Conservation (phyloP, 2,329 filamentous ascomycete species). For the Aspergillus quadrilineatus region DNA sequence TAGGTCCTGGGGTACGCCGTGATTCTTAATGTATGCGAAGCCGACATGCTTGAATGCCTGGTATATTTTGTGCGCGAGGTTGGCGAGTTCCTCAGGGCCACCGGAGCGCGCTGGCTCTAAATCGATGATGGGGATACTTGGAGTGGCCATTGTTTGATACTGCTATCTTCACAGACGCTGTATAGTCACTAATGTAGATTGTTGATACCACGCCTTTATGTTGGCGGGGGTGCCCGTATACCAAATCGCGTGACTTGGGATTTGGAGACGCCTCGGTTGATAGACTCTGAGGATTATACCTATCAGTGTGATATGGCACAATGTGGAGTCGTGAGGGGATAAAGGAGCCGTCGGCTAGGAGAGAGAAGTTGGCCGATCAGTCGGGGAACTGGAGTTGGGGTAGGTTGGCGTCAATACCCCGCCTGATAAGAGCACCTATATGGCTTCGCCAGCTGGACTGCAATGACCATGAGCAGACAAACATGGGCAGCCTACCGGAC, state of each 20-base stretch:
- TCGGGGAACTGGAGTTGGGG: background rate
- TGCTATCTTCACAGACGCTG: background rate
- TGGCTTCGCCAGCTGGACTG: background rate
- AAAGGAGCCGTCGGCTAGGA: background rate
- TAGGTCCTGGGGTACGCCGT: slow-evolving; percentile 3
- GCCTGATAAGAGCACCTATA: background rate
- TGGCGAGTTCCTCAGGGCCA: background rate
- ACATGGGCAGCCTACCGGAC: slow-evolving; percentile 4
- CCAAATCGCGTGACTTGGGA: background rate
- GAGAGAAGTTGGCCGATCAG: background rate
- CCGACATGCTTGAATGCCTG: slow-evolving; percentile 7
- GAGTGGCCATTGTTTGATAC: background rate
- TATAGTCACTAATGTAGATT: background rate
- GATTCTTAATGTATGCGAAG: slow-evolving; percentile 9
- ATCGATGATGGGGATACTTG: slow-evolving; percentile 8
- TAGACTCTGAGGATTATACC: background rate
- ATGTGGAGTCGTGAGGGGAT: slow-evolving; percentile 2
- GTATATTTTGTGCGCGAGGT: slow-evolving; percentile 6
- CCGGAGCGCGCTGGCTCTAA: background rate
- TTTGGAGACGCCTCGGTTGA: background rate
- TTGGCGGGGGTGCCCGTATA: too few relatives aligned
- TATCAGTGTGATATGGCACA: background rate
- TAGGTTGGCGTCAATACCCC: background rate
- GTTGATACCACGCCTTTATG: background rate
- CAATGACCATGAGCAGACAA: background rate